Percentiles rank a stretch among this genome's conserved stretches.
phyloP scores from a whole-genome alignment of 805 yeast genomes.

The Candida chilensis region DNA sequence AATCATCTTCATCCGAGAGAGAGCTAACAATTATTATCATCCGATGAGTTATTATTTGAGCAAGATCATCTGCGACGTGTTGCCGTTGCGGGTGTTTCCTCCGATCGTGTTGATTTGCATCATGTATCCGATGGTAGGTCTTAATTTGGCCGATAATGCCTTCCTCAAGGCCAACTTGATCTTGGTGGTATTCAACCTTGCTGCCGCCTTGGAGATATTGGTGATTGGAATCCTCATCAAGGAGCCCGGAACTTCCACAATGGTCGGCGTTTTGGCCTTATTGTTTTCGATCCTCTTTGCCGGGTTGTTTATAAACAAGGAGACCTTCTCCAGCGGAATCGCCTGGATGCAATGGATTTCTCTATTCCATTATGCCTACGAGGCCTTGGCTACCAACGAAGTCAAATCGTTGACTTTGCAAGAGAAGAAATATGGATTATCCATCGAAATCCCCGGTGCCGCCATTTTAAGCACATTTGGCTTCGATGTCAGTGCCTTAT shows the following conservation, averaged over 20 bases:
- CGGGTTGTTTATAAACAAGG: conserved; percentile 86
- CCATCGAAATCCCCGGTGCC: conserved; percentile 96
- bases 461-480: conserved; percentile 94
- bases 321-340: conserved; percentile 41
- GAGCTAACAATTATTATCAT: conserved; percentile 89
- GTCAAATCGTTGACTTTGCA: conserved; percentile 76
- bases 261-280: conserved; percentile 76
- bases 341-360: conserved; percentile 78
- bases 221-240: conserved; percentile 81
- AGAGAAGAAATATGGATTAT: conserved; percentile 86
- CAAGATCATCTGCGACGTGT: conserved; percentile 80
- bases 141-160: conserved; percentile 69
- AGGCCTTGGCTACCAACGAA: conserved; percentile 86
- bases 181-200: conserved; percentile 75
- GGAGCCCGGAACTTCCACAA: conserved; percentile 88
- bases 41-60: conserved; percentile 81
- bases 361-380: conserved; percentile 93
- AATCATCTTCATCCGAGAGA: conserved; percentile 81
- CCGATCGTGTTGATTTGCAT: conserved; percentile 76
- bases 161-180: conserved; percentile 63
- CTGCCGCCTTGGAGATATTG: conserved; percentile 76
- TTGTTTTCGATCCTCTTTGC: conserved; percentile 86
- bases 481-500: conserved; percentile 71
- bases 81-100: conserved; percentile 91
- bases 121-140: conserved; percentile 84